Evolutionary conservation across 306 rosid species (phyloP), one percentile per base, ranked within the genome.

Genomic region (Urtica urens): DNA sequence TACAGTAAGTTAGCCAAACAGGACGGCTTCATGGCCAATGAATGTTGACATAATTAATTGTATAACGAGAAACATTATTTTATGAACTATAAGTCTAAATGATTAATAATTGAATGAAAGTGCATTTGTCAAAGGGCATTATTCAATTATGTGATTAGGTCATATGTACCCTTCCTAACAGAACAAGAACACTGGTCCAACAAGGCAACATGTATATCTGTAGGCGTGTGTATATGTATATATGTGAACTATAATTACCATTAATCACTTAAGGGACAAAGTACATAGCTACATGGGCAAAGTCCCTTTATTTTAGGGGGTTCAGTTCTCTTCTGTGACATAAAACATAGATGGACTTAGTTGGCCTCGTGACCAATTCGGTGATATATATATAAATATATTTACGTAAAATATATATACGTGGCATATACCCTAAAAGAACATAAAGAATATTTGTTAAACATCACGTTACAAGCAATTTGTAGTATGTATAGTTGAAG

Each of bases 21-120:
- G 57, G 76, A 57, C 75, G 71, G 53, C 63, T 59, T 53, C 80
- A 51, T 54, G 59, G 47, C 42, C 72, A 62, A 46, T 57, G 49
- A 69, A 58, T 37, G 38, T 31, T 51, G 37, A 2, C 29, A 46
- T 39, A 23, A 53, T 28, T 37, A 59, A 51, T 57, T 56, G 43
- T 55, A 16, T 5, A 49, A 13, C 42, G 51, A 24, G 20, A 51
- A 23, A 15, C 10, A 7, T 17, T 3, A 23, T 62, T 18, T 5
- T 38, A 23, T 12, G 7, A 2, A 37, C 29, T 15, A 37, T 27
- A 20, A 20, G 46, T 17, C 63, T 8, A 38, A 44, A 11, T 22
- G 27, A 27, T 44, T 57, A 43, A 58, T 55, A 57, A 37, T 46
- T 26, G n/a, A 39, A 65, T 22, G 6, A 44, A 44, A 44, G 16